Percentiles rank a stretch among this genome's conserved stretches.
Evolutionary conservation across 2,329 filamentous ascomycete species (phyloP).

Genomic region (Verticillium longisporum): DNA sequence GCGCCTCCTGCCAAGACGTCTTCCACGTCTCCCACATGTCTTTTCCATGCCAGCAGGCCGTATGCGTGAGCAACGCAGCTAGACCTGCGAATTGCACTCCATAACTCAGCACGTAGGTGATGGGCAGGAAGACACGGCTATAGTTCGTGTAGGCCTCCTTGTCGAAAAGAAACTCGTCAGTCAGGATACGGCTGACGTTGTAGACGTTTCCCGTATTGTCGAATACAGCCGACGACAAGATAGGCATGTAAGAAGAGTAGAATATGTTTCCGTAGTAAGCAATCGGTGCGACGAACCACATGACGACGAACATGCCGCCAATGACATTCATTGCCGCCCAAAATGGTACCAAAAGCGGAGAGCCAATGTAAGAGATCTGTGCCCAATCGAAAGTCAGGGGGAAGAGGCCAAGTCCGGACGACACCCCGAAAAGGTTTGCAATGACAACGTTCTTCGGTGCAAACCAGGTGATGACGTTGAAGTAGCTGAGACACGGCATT

Average conservation of each 20-base stretch:
- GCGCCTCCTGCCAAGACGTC: constrained; percentile 58
- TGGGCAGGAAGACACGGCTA: constrained; percentile 76
- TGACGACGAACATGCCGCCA: constrained; percentile 70
- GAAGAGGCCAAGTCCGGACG: constrained; percentile 77
- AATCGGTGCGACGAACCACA: constrained; percentile 77
- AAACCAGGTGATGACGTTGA: constrained; percentile 85
- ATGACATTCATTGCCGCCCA: constrained; percentile 84
- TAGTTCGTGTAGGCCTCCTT: constrained; percentile 70
- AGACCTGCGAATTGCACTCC: constrained; percentile 80
- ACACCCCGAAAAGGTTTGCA: constrained; percentile 78
- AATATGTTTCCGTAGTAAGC: constrained; percentile 76
- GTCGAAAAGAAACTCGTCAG: constrained; percentile 71
- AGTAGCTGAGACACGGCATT: constrained; percentile 80
- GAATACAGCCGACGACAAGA: constrained; percentile 77
- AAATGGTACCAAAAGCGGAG: constrained; percentile 75
- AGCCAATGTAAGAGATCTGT: constrained; percentile 83
- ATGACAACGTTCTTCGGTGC: constrained; percentile 77
- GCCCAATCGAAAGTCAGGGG: constrained; percentile 90
- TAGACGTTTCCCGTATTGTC: constrained; percentile 78
- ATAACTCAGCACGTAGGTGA: constrained; percentile 83
- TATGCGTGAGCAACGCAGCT: constrained; percentile 73
- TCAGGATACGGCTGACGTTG: constrained; percentile 74
- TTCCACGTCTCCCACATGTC: constrained; percentile 77
- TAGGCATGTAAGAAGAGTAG: constrained; percentile 80
- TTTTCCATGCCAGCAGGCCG: constrained; percentile 74